phyloP scores from a whole-genome alignment of 768 basidiomycete species.

The Boletus sp. region DNA sequence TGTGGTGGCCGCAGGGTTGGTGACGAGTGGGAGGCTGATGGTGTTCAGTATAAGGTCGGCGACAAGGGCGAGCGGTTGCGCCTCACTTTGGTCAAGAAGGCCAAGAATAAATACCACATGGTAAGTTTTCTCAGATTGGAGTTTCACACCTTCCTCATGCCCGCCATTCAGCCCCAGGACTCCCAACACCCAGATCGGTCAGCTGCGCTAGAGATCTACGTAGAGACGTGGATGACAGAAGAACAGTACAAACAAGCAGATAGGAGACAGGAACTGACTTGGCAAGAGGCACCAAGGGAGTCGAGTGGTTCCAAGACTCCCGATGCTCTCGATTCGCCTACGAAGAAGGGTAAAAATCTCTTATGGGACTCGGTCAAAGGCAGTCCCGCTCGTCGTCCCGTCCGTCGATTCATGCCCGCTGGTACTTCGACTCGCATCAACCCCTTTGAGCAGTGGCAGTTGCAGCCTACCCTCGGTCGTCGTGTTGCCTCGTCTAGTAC shows the following conservation, averaged over 20 bases:
- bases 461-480: slow-evolving; percentile 37
- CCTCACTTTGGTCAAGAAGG: slow-evolving; percentile 68
- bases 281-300: slow-evolving; percentile 57
- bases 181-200: slow-evolving; percentile 74
- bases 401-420: slow-evolving; percentile 47
- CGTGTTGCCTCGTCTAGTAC: slow-evolving; percentile 41
- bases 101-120: slow-evolving; percentile 68
- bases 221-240: slow-evolving; percentile 79
- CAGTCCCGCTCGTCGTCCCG: slow-evolving; percentile 40
- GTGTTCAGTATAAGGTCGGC: slow-evolving; percentile 67
- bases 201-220: slow-evolving; percentile 63
- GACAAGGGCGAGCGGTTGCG: slow-evolving; percentile 66
- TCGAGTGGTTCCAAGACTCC: slow-evolving; percentile 43
- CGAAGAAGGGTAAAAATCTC: slow-evolving; percentile 58
- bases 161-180: slow-evolving; percentile 60
- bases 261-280: slow-evolving; percentile 54
- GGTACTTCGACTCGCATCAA: slow-evolving; percentile 46
- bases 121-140: slow-evolving; percentile 38
- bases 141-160: slow-evolving; percentile 7
- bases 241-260: slow-evolving; percentile 68
- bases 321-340: slow-evolving; percentile 37
- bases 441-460: slow-evolving; percentile 41
- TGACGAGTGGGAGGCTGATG: slow-evolving; percentile 75
- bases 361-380: slow-evolving; percentile 61
- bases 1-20: slow-evolving; percentile 60